These are phyloP conservation scores for Globisporangium heterothallicum DNA, from an alignment of 352 stramenopile species.

Conservation along the genomic window DNA sequence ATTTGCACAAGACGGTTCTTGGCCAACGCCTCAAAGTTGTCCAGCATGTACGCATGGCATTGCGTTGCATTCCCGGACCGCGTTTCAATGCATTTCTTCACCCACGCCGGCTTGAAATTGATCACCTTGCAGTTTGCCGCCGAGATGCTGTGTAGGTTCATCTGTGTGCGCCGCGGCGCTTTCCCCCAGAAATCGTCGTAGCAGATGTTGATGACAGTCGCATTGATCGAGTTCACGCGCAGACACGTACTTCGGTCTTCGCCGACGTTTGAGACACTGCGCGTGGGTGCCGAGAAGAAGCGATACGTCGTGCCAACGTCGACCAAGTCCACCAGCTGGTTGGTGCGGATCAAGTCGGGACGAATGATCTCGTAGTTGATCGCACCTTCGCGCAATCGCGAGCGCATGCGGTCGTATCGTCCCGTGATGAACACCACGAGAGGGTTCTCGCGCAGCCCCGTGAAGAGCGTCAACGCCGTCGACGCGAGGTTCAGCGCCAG, in stretches of 20 bases:
- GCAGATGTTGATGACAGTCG: conserved; percentile 22
- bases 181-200: conserved; percentile 43
- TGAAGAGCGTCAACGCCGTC: conserved; percentile 40
- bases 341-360: background rate
- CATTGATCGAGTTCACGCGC: conserved; percentile 37
- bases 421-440: conserved; percentile 35
- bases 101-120: conserved; percentile 31
- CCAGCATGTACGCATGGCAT: conserved; percentile 44
- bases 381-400: conserved; percentile 18
- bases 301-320: background rate
- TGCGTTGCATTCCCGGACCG: conserved; percentile 36
- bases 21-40: conserved; percentile 34
- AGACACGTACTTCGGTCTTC: conserved; percentile 37
- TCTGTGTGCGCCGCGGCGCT: conserved; percentile 24
- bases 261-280: conserved; percentile 21
- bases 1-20: conserved; percentile 30
- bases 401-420: conserved; percentile 38
- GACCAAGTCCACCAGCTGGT: conserved; percentile 6
- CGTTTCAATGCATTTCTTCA: conserved; percentile 26
- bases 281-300: conserved; percentile 54
- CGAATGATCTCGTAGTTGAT: conserved; percentile 11
- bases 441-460: conserved; percentile 50
- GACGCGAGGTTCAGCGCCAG: conserved; percentile 35
- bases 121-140: conserved; percentile 32
- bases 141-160: conserved; percentile 38